Percentiles rank a stretch among this genome's conserved stretches.
phyloP scores from a whole-genome alignment of 73 alveolate species.

The Symbiodinium natans region DNA sequence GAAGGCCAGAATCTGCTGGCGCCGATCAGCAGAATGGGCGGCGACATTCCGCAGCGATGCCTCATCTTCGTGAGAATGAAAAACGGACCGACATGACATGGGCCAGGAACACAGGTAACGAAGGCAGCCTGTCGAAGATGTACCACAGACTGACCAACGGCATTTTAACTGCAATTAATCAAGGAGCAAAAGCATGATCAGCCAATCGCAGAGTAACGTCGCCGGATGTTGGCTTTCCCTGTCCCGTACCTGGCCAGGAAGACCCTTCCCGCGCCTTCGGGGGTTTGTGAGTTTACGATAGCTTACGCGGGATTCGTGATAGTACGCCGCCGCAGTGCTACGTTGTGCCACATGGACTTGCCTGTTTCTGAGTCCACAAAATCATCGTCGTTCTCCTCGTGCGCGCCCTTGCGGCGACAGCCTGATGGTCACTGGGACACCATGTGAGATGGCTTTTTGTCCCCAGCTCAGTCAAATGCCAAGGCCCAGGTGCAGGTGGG shows the following conservation, averaged over 20 bases:
- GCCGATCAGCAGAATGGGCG: conserved; percentile 21
- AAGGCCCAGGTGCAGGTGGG: neutral
- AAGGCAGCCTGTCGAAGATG: neutral
- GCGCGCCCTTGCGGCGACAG: neutral
- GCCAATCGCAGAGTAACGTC: neutral
- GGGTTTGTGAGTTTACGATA: too few species aligned
- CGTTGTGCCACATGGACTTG: too few species aligned
- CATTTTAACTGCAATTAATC: too few species aligned
- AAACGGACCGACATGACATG: too few species aligned
- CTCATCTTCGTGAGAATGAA: too few species aligned
- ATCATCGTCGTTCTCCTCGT: neutral
- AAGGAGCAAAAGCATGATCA: neutral
- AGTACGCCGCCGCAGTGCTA: too few species aligned
- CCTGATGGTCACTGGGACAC: neutral
- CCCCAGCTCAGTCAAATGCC: too few species aligned
- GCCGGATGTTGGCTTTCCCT: neutral
- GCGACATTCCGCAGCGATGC: conserved; percentile 72
- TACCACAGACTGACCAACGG: neutral
- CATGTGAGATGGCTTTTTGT: too few species aligned
- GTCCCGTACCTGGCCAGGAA: neutral
- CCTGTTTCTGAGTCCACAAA: neutral
- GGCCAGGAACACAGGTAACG: too few species aligned
- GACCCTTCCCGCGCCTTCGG: too few species aligned
- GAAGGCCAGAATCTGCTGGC: conserved; percentile 55
- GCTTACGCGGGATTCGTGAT: too few species aligned